Evolutionary conservation across 2,329 filamentous ascomycete species (phyloP).

Genomic region (Blastomyces parvus): DNA sequence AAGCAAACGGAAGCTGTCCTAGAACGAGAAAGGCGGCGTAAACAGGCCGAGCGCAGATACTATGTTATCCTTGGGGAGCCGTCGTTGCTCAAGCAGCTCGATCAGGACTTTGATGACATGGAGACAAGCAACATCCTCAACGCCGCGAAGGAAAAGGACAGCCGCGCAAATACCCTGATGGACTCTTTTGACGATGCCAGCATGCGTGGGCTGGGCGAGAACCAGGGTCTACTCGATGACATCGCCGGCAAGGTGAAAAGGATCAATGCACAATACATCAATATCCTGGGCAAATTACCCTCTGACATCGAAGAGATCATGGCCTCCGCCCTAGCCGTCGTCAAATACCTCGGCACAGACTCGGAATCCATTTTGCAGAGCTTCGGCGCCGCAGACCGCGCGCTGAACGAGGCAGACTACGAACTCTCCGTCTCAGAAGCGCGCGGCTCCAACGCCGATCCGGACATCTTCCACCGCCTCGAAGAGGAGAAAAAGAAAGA

Average conservation of each 20-base stretch:
- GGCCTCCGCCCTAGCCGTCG: conserved; percentile 29
- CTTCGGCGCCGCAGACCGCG: conserved; percentile 42
- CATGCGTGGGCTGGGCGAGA: conserved; percentile 41
- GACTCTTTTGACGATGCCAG: conserved; percentile 44
- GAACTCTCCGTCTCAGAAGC: conserved; percentile 47
- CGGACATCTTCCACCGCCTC: conserved; percentile 35
- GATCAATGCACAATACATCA: conserved; percentile 27
- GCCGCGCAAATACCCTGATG: conserved; percentile 43
- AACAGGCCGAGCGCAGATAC: conserved; percentile 45
- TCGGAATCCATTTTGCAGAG: conserved; percentile 39
- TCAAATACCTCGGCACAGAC: conserved; percentile 34
- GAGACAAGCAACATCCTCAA: conserved; percentile 44
- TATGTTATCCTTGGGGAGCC: conserved; percentile 45
- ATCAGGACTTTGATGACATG: conserved; percentile 41
- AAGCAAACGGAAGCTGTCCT: conserved; percentile 42
- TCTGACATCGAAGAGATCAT: conserved; percentile 31
- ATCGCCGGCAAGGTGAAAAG: conserved; percentile 37
- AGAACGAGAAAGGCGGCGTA: conserved; percentile 46
- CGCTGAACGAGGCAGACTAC: conserved; percentile 45
- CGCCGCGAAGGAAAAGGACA: conserved; percentile 41
- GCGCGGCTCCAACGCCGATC: conserved; percentile 35
- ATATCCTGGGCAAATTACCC: conserved; percentile 26
- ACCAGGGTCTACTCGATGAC: conserved; percentile 43
- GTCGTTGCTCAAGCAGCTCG: conserved; percentile 41
- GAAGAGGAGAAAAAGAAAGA: conserved; percentile 41